Percentiles rank a stretch among this genome's conserved stretches.
These are phyloP conservation scores for Lasiodiplodia sp. DNA, from an alignment of 2,329 filamentous ascomycete species.

Conservation along the genomic window DNA sequence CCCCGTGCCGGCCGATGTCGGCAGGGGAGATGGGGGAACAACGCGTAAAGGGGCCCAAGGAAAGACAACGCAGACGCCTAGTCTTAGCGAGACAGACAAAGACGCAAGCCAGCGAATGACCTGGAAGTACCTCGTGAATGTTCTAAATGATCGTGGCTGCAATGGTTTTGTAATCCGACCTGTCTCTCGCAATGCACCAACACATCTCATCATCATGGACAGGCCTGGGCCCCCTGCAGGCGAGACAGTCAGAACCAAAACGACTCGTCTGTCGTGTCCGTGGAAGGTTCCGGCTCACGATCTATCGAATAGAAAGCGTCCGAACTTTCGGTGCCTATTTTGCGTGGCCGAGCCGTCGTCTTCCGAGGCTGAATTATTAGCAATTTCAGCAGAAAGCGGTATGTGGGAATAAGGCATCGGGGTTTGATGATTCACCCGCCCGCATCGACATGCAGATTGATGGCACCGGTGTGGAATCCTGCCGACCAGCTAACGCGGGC, in stretches of 20 bases:
- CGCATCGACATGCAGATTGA: neutral
- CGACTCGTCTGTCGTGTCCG: neutral
- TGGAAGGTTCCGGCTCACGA: no score
- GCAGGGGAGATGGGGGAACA: neutral
- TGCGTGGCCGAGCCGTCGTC: neutral
- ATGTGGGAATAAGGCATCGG: neutral
- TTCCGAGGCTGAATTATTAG: no score
- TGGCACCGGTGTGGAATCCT: neutral
- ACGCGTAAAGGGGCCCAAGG: neutral
- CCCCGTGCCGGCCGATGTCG: constrained; percentile 9
- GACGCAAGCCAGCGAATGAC: neutral
- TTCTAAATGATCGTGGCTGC: no score
- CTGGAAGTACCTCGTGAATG: neutral
- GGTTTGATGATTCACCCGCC: constrained; percentile 14
- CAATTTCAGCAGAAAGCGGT: neutral
- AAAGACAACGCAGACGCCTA: neutral
- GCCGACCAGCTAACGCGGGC: neutral
- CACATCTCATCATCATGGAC: neutral
- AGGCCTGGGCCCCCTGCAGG: neutral
- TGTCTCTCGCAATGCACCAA: neutral
- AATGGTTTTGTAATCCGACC: neutral
- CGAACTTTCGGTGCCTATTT: neutral
- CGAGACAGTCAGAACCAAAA: no score
- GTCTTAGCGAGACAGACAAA: neutral
- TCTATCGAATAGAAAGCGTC: no score